Base-by-base conservation (phyloP, 257 asterid genomes). In the Verbascum thapsus region DNA sequence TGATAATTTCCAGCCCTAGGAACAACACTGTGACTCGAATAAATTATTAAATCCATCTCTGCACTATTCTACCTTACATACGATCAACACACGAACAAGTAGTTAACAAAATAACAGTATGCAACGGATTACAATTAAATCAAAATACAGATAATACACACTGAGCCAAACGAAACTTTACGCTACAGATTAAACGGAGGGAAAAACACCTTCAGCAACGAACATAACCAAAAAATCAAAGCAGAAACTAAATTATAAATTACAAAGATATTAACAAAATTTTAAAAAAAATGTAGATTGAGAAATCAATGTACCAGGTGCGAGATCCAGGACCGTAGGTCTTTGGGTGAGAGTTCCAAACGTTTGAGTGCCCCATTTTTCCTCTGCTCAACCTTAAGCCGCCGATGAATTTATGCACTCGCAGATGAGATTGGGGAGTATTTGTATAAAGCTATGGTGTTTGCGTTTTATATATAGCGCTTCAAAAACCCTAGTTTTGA, bases 291-390 rank as follows among this genome's bases (percentile, higher is more conserved):
- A 60, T 8, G 16, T 15, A 16, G 16, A 60, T 22, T 26, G 7
- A 49, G 39, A 30, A 4, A 30, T 4, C 26, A 26, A 43, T 6
- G 13, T 55, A 65, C 86, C 86, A 81, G 47, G 87, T 72, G 69
- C 87, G 83, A 52, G 87, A 81, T 49, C 86, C 86, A 13, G 81
- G 86, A 17, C 83, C 86, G 37, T 81, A 81, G 56, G 60, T 74
- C 74, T 81, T 81, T 13, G 83, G 83, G 66, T 77, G 86, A 74
- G 86, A 76, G 68, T 80, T 80, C 86, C 86, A 77, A 18, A 80
- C 51, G 74, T 80, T 80, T 2, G 83, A 61, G 59, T 80, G 86
- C n/a, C 83, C 83, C 86, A 80, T 80, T 22, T 10, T 45, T 15
- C 58, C 10, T 61, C 56, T 10, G 40, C 49, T 55, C 57, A 44